A percentile compares a stretch with the other conserved stretches of the same genome.
Evolutionary conservation across 2,329 filamentous ascomycete species (phyloP).

Genomic region (Pseudogymnoascus sp.): DNA sequence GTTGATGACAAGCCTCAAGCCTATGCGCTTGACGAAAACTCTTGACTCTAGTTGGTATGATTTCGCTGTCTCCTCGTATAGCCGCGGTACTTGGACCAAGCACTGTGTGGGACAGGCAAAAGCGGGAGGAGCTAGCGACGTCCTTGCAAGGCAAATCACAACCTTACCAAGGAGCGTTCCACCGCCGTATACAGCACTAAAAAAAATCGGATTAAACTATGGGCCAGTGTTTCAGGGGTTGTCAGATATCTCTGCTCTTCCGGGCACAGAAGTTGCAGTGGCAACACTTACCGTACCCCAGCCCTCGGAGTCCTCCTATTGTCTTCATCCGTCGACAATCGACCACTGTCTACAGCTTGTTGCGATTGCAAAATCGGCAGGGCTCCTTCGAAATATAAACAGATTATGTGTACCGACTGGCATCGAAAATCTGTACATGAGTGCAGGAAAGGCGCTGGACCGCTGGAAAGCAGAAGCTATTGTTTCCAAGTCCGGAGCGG

Average conservation of each 20-base stretch:
- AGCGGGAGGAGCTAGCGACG: not conserved
- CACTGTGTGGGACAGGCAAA: conserved; percentile 24
- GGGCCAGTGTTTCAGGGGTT: conserved; percentile 22
- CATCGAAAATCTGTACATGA: conserved; percentile 12
- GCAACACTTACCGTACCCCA: not conserved
- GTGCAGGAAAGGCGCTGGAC: not conserved
- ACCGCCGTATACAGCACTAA: conserved; percentile 19
- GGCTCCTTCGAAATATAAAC: conserved; percentile 12
- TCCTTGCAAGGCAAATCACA: not conserved
- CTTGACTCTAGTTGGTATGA: conserved; percentile 22
- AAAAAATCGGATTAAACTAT: conserved; percentile 21
- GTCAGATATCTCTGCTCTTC: conserved; percentile 9
- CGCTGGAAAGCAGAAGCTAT: not conserved
- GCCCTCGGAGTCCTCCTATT: conserved; percentile 11
- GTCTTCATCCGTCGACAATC: conserved; percentile 16
- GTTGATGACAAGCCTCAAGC: conserved; percentile 22
- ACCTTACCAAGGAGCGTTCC: not conserved
- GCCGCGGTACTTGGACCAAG: conserved; percentile 24
- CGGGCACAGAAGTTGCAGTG: not conserved
- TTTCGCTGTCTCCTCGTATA: conserved; percentile 24
- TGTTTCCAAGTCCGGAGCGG: not conserved
- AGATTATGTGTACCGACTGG: conserved; percentile 15
- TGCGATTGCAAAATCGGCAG: conserved; percentile 13
- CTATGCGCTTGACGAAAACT: conserved; percentile 17
- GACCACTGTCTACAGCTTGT: conserved; percentile 15